Evolutionary conservation across 495 filamentous ascomycete species (phyloP).

Genomic region (Hamigera avellanea): DNA sequence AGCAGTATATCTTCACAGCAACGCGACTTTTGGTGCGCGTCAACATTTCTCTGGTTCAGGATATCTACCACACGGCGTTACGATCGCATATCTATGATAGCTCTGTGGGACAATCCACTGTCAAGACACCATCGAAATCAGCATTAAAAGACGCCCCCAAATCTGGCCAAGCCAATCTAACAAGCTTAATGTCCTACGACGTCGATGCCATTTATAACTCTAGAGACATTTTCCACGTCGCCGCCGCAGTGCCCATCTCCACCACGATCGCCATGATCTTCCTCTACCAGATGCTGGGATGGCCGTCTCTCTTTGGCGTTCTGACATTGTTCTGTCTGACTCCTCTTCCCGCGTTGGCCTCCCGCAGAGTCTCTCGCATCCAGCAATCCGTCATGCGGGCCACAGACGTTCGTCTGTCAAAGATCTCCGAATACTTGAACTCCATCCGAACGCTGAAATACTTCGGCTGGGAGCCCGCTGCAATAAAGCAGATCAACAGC

Average conservation of each 20-base stretch:
- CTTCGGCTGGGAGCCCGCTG: constrained; percentile 39
- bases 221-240: constrained; percentile 27
- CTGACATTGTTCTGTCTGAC: constrained; percentile 22
- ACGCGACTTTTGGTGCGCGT: constrained; percentile 34
- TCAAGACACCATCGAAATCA: constrained; percentile 10
- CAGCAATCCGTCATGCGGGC: constrained; percentile 33
- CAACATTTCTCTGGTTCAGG: constrained; percentile 35
- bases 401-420: constrained; percentile 38
- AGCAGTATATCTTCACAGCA: constrained; percentile 38
- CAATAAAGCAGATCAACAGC: constrained; percentile 26
- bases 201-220: constrained; percentile 30
- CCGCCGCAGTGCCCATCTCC: constrained; percentile 22
- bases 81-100: constrained; percentile 20
- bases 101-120: constrained; percentile 4
- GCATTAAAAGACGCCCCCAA: constrained; percentile 15
- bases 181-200: constrained; percentile 41
- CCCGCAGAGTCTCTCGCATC: constrained; percentile 17
- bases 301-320: constrained; percentile 34
- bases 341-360: constrained; percentile 28
- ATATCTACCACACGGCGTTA: constrained; percentile 39
- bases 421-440: constrained; percentile 35
- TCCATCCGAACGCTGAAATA: constrained; percentile 40
- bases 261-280: constrained; percentile 23
- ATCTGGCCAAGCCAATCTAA: constrained; percentile 32
- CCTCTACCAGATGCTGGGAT: constrained; percentile 33